A percentile compares a stretch with the other conserved stretches of the same genome.
Conservation (phyloP, 176 grass and related monocot genomes). For the Avena eriantha region DNA sequence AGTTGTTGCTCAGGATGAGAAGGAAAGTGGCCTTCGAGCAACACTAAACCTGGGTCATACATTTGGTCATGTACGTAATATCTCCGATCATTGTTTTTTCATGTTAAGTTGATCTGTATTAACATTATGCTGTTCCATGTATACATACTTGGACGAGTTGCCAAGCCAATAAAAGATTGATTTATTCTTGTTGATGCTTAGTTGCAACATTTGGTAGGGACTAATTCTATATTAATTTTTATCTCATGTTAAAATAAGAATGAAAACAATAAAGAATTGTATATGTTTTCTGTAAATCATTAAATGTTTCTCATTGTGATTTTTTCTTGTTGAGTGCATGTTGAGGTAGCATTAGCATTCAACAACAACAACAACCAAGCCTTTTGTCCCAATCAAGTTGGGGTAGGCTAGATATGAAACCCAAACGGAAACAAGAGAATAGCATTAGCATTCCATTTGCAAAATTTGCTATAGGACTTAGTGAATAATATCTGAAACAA, state of each 20-base stretch:
- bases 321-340: not conserved
- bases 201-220: slow-evolving; percentile 7
- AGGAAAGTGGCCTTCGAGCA: slow-evolving; percentile 88
- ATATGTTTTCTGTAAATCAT: not conserved
- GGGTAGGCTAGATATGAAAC: too few species aligned
- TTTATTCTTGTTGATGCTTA: slow-evolving; percentile 13
- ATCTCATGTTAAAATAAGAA: not conserved
- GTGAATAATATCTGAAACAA: slow-evolving; percentile 10
- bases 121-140: not conserved
- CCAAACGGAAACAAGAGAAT: too few species aligned
- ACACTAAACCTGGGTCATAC: slow-evolving; percentile 97
- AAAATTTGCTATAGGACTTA: not conserved
- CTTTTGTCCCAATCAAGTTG: too few species aligned
- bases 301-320: not conserved
- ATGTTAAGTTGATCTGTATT: not conserved
- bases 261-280: not conserved
- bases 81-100: slow-evolving; percentile 19
- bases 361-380: too few species aligned
- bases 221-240: not conserved
- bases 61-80: slow-evolving; percentile 89
- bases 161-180: not conserved
- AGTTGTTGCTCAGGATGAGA: slow-evolving; percentile 94
- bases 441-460: not conserved
- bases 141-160: not conserved
- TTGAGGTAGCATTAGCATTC: not conserved